Base-by-base conservation (phyloP, 116 monocot species). In the Papilionanthe hybrid region DNA sequence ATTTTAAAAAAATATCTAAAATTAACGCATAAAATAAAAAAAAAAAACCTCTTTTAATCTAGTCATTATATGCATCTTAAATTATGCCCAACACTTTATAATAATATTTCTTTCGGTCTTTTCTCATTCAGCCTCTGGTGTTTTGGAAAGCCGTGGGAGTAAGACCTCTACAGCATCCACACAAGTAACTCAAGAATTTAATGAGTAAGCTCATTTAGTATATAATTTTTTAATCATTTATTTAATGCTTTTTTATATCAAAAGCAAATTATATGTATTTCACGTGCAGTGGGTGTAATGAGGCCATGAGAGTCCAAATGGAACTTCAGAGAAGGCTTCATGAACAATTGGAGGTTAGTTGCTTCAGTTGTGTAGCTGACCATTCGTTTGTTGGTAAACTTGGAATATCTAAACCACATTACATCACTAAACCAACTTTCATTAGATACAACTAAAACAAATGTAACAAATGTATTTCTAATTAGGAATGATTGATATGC, bases 281-380 rank as follows among this genome's bases (percentile, higher is more conserved):
- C 76, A n/a, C 66, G 19, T 77, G 37, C 80, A 91, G 91, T 80
- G 87, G 88, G 82, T 87, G 84, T 42, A 87, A 90, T 63, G 92
- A 94, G 77, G 94, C 92, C 30, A 86, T 94, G 88, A 86, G 83
- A 78, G 85, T 88, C 25, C 91, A 94, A 79, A 94, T 92, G 94
- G 94, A 94, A 84, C 85, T 91, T 56, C 92, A 94, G 77, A 82
- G 84, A 85, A 87, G 79, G 75, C 74, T 94, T 48, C 88, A 91
- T 74, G 91, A 92, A 55, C 94, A 94, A 58, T 27, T 92, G 25
- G 92, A 94, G 92, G 94, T 91, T 43, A 82, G 68, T 85, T 75
- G 43, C 32, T 17, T 69, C 13, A 69, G 32, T 25, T 32, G 30
- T 69, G 53, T 3, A 13, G 53, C 15, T 53, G 53, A 53, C 4